Evolutionary conservation across 805 yeast genomes (phyloP), one percentile per base, ranked within the genome.

Genomic region (Starmera amethionina): DNA sequence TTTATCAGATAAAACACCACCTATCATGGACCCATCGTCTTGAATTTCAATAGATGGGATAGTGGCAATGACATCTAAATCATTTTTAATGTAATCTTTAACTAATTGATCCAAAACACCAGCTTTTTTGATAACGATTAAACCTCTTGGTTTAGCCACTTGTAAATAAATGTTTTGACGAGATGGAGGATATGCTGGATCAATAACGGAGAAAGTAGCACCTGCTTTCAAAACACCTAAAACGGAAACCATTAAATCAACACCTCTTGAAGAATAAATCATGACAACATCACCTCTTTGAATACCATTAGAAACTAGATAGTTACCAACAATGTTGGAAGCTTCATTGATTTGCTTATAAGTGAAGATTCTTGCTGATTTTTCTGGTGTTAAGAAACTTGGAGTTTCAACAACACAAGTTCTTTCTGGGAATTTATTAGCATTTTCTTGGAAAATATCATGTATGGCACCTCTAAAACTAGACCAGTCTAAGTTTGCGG

Each of bases 181-280:
- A 9, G 95, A 95, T 14, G 98, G 96, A 34, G 99, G 99, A 61
- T 93, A 93, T 5, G 97, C 97, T 8, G 98, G 98, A 59, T 93
- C 99, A 48, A 93, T 94, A 18, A 93, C 99, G 9, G 97, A 89
- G 60, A 93, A 93, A 0, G 98, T 90, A 14, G 96, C 97, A 51
- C 99, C 99, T 1, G 98, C 97, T 65, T 93, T 93, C 59, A 93
- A 74, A 16, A 88, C 96, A 62, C 97, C 99, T 84, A 93, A 81
- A 14, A 93, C 97, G 6, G 97, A 94, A 34, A 94, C 86, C 77
- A 93, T 86, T 46, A 93, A 69, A 58, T 93, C 99, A 8, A 93
- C 98, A 52, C 97, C 96, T 63, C 99, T 79, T 55, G 90, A 86
- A 22, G 98, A 96, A 58, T 93, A 93, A 50, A 94, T 89, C 95